Evolutionary conservation across 305 asterid genomes (phyloP).

Genomic region (Caryopteris hybrid): DNA sequence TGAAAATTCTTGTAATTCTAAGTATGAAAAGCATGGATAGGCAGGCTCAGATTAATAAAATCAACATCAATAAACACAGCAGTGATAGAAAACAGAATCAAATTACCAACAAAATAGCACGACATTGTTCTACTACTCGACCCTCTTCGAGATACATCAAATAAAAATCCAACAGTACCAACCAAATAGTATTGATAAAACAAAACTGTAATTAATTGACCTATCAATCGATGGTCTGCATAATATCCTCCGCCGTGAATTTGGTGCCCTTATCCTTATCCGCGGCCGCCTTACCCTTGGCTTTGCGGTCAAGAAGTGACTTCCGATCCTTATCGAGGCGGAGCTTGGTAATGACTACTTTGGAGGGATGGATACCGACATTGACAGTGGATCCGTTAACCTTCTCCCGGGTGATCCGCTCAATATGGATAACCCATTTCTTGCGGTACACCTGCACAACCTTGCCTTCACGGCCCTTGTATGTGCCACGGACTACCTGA

Average conservation of each 20-base stretch:
- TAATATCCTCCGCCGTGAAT: conserved; percentile 64
- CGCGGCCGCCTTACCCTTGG: conserved; percentile 71
- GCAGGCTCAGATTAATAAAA: too few relatives aligned
- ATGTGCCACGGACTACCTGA: conserved; percentile 75
- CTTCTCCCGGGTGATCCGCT: conserved; percentile 80
- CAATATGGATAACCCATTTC: conserved; percentile 86
- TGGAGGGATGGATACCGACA: conserved; percentile 68
- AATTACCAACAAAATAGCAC: conserved; percentile 10
- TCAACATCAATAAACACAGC: neutral
- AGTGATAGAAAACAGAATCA: neutral
- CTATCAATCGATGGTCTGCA: conserved; percentile 62
- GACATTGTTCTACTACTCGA: neutral
- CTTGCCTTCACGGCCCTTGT: conserved; percentile 82
- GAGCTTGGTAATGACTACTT: conserved; percentile 67
- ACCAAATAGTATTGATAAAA: neutral
- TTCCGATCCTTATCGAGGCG: conserved; percentile 76
- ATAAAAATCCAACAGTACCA: too few relatives aligned
- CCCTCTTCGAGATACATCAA: neutral
- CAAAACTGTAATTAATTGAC: neutral
- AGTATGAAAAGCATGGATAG: too few relatives aligned
- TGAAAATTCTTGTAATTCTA: neutral
- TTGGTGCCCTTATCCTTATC: conserved; percentile 83
- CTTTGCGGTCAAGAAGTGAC: conserved; percentile 70
- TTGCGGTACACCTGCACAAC: conserved; percentile 78
- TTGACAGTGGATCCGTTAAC: conserved; percentile 76